These are phyloP conservation scores for Leccinum fibrillosum DNA, from an alignment of 768 basidiomycete genomes.

Conservation along the genomic window DNA sequence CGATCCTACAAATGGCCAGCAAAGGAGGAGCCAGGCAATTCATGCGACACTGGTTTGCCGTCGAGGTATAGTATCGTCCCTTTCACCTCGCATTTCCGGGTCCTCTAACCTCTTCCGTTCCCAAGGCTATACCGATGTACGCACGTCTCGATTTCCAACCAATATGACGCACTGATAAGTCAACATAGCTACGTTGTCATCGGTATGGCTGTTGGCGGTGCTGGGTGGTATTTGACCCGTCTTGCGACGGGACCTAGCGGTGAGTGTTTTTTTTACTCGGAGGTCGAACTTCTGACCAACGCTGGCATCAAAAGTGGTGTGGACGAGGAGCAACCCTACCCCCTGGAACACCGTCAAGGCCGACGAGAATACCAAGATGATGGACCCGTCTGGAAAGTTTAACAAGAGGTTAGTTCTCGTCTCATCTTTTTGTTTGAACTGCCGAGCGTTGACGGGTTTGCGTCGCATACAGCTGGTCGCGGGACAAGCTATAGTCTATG, in stretches of 20 bases:
- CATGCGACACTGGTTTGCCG: constrained; percentile 43
- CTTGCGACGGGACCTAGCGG: constrained; percentile 56
- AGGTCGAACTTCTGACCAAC: background rate
- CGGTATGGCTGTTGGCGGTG: constrained; percentile 52
- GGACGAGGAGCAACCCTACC: constrained; percentile 72
- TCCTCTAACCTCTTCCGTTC: background rate
- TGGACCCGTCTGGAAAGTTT: constrained; percentile 70
- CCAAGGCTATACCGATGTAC: constrained; percentile 51
- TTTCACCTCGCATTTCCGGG: background rate
- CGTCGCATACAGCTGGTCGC: constrained; percentile 55
- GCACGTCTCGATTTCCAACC: constrained; percentile 15
- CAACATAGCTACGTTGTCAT: constrained; percentile 45
- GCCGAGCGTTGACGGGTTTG: constrained; percentile 1
- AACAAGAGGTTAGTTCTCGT: constrained; percentile 49
- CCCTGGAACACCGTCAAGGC: constrained; percentile 86
- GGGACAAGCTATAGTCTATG: constrained; percentile 63
- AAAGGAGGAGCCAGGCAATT: constrained; percentile 23
- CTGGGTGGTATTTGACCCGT: constrained; percentile 63
- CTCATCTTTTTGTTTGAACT: background rate
- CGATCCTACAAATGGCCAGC: constrained; percentile 21
- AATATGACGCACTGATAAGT: constrained; percentile 11
- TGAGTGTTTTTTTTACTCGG: constrained; percentile 26
- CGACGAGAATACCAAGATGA: constrained; percentile 70
- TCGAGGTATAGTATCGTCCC: constrained; percentile 34
- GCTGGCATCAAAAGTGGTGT: constrained; percentile 41